These are phyloP conservation scores for Pichia gijzeniarum DNA, from an alignment of 805 yeast species.

Conservation along the genomic window DNA sequence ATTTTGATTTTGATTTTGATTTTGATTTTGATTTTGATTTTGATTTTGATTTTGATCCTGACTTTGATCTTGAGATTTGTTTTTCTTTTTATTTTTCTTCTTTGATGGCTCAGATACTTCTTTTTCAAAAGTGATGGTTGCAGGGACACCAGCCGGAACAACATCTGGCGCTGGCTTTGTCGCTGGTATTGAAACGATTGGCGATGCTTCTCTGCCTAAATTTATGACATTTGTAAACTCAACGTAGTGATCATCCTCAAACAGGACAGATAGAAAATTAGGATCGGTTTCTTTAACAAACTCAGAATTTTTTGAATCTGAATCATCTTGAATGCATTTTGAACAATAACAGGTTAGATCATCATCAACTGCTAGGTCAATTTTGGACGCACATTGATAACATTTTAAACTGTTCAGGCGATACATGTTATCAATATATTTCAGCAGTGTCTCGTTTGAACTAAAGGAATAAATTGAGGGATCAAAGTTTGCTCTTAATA, in stretches of 20 bases:
- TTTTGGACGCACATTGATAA: slow-evolving; percentile 2
- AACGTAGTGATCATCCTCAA: slow-evolving; percentile 1
- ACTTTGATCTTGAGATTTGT: neutral
- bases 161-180: neutral
- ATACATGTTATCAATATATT: slow-evolving; percentile 9
- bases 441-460: neutral
- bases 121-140: neutral
- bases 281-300: neutral
- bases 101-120: neutral
- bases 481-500: slow-evolving; percentile 1
- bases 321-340: slow-evolving; percentile 1
- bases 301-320: neutral
- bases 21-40: neutral
- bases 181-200: neutral
- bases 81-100: neutral
- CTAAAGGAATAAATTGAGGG: slow-evolving; percentile 5
- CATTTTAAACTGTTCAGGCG: slow-evolving; percentile 6
- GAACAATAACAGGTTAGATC: slow-evolving; percentile 4
- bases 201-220: neutral
- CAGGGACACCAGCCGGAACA: neutral
- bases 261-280: neutral
- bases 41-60: neutral
- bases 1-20: too few relatives aligned
- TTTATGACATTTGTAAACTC: neutral
- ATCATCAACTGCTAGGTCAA: neutral